These are phyloP conservation scores for Phialophora chinensis DNA, from an alignment of 2,329 filamentous ascomycete species.

Conservation along the genomic window DNA sequence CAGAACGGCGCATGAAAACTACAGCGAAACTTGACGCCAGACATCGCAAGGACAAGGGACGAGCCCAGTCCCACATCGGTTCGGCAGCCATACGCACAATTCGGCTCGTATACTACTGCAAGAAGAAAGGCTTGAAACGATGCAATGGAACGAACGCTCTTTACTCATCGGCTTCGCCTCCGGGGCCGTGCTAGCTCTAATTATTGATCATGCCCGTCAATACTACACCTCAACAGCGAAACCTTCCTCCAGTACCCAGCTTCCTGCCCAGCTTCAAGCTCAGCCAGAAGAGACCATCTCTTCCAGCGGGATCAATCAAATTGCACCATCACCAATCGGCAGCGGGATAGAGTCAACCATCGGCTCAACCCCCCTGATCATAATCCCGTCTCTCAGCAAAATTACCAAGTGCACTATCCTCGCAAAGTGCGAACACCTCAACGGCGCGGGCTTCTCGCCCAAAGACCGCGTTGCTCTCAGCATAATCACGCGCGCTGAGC, in stretches of 20 bases:
- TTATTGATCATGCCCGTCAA: conserved; percentile 31
- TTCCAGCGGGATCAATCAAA: background rate
- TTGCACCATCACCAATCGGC: conserved; percentile 16
- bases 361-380: conserved; percentile 88
- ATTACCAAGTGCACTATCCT: conserved; percentile 88
- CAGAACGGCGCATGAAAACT: too few relatives aligned
- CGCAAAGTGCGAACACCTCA: conserved; percentile 94
- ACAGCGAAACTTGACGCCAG: background rate
- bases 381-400: conserved; percentile 81
- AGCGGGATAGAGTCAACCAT: conserved; percentile 86
- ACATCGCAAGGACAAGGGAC: background rate
- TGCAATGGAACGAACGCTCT: conserved; percentile 44
- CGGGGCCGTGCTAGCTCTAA: conserved; percentile 42
- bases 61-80: background rate
- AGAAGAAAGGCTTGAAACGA: background rate
- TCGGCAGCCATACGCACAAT: background rate
- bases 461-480: conserved; percentile 93
- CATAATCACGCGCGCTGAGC: conserved; percentile 86
- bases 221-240: background rate
- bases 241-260: background rate
- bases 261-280: background rate
- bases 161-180: conserved; percentile 50
- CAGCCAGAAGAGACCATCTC: conserved; percentile 3
- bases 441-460: conserved; percentile 89
- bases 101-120: background rate